Evolutionary conservation across 139 green algal genomes (phyloP).

Genomic region (Chlamydomonas incerta): DNA sequence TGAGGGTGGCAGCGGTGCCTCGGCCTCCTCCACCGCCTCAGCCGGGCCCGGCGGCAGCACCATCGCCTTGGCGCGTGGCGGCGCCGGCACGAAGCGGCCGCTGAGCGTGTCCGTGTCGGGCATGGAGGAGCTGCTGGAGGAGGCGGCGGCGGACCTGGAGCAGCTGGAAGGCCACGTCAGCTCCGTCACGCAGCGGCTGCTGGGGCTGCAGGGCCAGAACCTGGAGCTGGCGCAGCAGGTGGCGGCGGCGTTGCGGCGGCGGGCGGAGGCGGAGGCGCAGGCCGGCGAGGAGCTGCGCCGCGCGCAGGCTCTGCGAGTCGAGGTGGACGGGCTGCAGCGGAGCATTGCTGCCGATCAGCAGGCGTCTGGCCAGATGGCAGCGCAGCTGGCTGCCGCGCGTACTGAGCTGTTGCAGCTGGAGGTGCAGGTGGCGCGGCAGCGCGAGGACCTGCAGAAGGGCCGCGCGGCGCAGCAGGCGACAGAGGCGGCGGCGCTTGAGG

Average conservation of each 20-base stretch:
- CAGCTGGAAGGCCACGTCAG: slow-evolving; percentile 55
- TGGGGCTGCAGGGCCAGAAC: slow-evolving; percentile 55
- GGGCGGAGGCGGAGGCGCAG: slow-evolving; percentile 2
- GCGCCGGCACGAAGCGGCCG: slow-evolving; percentile 2
- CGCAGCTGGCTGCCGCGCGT: slow-evolving; percentile 1
- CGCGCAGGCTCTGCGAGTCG: slow-evolving; percentile 27
- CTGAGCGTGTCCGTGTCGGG: slow-evolving; percentile 43
- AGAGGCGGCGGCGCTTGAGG: neutral
- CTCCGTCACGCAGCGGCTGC: slow-evolving; percentile 42
- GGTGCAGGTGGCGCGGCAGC: neutral
- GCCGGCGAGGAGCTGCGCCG: neutral
- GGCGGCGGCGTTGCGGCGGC: neutral
- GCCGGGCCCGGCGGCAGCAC: neutral
- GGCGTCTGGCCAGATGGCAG: neutral
- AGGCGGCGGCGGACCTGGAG: slow-evolving; percentile 63
- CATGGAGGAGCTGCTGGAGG: slow-evolving; percentile 70
- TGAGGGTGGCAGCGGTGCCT: neutral
- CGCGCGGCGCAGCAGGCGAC: neutral
- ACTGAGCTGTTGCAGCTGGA: slow-evolving; percentile 15
- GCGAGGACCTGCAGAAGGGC: neutral
- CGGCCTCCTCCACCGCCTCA: neutral
- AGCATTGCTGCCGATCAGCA: slow-evolving; percentile 37
- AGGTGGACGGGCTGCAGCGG: slow-evolving; percentile 43
- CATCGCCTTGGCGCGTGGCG: neutral
- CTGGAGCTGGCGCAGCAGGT: slow-evolving; percentile 18